Evolutionary conservation across 495 filamentous ascomycete genomes (phyloP), one percentile per base, ranked within the genome.

Genomic region (Penicillium odoratum): DNA sequence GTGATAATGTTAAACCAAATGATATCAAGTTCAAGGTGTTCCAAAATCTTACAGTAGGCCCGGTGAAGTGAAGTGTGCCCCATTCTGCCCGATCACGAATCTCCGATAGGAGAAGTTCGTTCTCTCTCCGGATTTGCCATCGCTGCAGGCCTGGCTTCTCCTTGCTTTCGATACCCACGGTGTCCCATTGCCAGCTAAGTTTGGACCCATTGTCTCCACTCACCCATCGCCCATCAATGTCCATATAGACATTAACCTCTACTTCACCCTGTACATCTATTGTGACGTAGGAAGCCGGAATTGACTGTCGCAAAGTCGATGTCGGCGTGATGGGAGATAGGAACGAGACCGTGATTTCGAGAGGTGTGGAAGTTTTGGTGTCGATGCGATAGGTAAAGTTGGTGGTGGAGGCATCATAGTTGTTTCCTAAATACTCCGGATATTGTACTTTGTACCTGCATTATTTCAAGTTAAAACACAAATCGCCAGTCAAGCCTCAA

Each of bases 281-380:
- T 8, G 85, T 88, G 43, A 97, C 55, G 66, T 98, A 98, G 40
- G 88, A 87, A 13, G 92, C 93, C 29, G 93, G 93, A 40, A 98
- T 86, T 29, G 90, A 88, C 78, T 98, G 93, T 63, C 92, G 85
- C 58, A 96, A 75, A 51, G 92, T 96, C 54, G 93, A 97, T 4
- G 91, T 91, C 4, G 92, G 91, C 0, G 93, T 98, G 46, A 98
- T 91, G 5, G 93, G 93, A 25, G 92, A 96, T 38, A 96, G 80
- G 72, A 97, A 97, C 3, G 92, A 93, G 25, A 97, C 80, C 3
- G 83, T 85, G 53, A 98, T 72, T 53, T 86, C 82, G 3, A 77
- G 58, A 47, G 84, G 78, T 7, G 62, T 58, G 11, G 62, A 61
- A 4, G 61, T 40, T 8, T 51, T 45, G 5, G 83, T 76, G 5